Percentiles rank a stretch among this genome's conserved stretches.
These are phyloP conservation scores for Gryganskiella cystojenkinii DNA, from an alignment of 192 early-diverging fungal genomes.

Conservation along the genomic window DNA sequence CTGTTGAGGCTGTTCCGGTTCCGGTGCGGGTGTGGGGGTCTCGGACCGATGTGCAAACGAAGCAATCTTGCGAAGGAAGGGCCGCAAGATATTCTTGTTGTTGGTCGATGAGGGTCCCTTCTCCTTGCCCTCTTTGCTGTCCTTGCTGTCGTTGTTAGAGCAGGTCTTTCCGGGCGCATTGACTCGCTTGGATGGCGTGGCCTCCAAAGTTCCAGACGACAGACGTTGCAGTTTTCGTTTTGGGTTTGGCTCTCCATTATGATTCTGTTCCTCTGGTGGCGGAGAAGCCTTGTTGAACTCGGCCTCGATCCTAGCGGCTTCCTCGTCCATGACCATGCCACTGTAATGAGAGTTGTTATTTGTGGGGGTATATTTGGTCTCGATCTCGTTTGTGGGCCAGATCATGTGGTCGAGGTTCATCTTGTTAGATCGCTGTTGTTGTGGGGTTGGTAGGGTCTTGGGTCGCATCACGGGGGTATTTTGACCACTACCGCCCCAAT, in stretches of 20 bases:
- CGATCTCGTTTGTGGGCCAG: conserved; percentile 52
- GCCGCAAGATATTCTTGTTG: conserved; percentile 43
- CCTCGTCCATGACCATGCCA: conserved; percentile 43
- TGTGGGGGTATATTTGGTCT: conserved; percentile 29
- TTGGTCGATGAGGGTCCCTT: background rate
- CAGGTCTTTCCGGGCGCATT: conserved; percentile 25
- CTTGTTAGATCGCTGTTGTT: conserved; percentile 45
- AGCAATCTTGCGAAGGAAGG: conserved; percentile 44
- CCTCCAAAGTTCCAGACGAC: conserved; percentile 33
- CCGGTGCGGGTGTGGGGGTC: conserved; percentile 10
- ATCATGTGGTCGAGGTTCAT: conserved; percentile 54
- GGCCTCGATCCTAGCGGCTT: conserved; percentile 49
- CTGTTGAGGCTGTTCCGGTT: conserved; percentile 23
- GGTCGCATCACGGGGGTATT: conserved; percentile 18
- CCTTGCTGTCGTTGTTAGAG: background rate
- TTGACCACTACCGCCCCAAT: conserved; percentile 29
- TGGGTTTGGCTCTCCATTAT: conserved; percentile 42
- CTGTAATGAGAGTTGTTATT: conserved; percentile 27
- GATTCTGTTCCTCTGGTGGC: conserved; percentile 19
- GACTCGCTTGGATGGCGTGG: conserved; percentile 36
- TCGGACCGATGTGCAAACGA: conserved; percentile 41
- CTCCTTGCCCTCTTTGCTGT: background rate
- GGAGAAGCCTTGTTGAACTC: conserved; percentile 52
- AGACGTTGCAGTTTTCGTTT: conserved; percentile 48
- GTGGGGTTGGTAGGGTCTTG: conserved; percentile 5